Evolutionary conservation across 805 yeast genomes (phyloP).

Genomic region (Candida schatavii): DNA sequence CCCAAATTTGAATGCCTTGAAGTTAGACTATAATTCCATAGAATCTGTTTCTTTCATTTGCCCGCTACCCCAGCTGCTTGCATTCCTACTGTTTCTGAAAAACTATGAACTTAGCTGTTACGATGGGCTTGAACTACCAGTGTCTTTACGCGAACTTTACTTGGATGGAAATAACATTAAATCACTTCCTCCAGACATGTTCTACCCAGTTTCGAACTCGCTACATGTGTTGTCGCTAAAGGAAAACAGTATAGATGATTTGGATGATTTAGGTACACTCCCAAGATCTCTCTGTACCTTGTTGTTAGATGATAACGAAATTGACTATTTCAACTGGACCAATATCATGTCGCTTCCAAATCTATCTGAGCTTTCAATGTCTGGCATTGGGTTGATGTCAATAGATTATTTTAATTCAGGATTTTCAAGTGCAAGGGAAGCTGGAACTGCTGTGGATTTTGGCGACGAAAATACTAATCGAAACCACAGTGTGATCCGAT

Average conservation of each 20-base stretch:
- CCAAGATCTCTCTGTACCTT: conserved; percentile 15
- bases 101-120: conserved; percentile 11
- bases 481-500: too few relatives aligned
- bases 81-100: not conserved
- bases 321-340: conserved; percentile 16
- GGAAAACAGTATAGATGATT: conserved; percentile 19
- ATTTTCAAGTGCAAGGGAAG: too few relatives aligned
- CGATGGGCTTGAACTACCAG: conserved; percentile 12
- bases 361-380: conserved; percentile 16
- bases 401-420: conserved; percentile 7
- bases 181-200: conserved; percentile 14
- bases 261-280: conserved; percentile 21
- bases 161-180: conserved; percentile 13
- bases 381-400: conserved; percentile 17
- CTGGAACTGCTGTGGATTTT: too few relatives aligned
- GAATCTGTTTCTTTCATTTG: not conserved
- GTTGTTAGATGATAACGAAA: conserved; percentile 18
- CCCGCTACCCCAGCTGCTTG: not conserved
- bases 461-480: too few relatives aligned
- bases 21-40: conserved; percentile 6
- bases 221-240: conserved; percentile 13
- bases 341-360: conserved; percentile 16
- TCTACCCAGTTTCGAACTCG: conserved; percentile 6
- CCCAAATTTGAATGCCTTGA: conserved; percentile 3
- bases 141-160: conserved; percentile 12